Percentiles rank a stretch among this genome's conserved stretches.
phyloP scores from a whole-genome alignment of 768 basidiomycete genomes.

The Mycena kentingensis region DNA sequence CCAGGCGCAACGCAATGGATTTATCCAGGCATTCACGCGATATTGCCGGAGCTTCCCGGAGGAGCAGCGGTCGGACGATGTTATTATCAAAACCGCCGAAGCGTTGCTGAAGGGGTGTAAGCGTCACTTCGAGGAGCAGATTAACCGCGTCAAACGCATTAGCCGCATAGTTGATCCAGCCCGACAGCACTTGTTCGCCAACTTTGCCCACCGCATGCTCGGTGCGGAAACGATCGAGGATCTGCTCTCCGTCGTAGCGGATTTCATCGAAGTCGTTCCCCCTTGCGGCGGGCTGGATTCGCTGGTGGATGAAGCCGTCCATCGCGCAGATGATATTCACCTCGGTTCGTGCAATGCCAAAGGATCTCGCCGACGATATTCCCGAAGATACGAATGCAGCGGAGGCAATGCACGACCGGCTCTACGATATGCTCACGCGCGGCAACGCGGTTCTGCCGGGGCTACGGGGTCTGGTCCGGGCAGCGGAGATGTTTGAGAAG shows the following conservation, averaged over 20 bases:
- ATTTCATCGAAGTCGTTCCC: too few species aligned
- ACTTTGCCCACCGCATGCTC: too few species aligned
- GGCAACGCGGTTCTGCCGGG: not conserved
- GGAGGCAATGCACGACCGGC: not conserved
- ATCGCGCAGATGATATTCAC: not conserved
- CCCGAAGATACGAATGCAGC: not conserved
- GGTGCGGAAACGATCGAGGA: too few species aligned
- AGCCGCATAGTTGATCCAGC: too few species aligned
- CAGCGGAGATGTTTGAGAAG: not conserved
- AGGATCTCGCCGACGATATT: not conserved
- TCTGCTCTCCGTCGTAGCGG: too few species aligned
- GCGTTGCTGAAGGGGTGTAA: too few species aligned
- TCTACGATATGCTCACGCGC: not conserved
- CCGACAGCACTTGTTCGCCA: too few species aligned
- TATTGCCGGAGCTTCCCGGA: not conserved
- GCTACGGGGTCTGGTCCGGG: not conserved
- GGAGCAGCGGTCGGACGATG: not conserved
- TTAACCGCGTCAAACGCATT: too few species aligned
- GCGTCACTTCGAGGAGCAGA: too few species aligned
- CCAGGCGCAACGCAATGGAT: not conserved
- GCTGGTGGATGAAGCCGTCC: too few species aligned
- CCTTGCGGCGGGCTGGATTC: too few species aligned
- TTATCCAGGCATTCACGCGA: not conserved
- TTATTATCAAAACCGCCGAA: too few species aligned
- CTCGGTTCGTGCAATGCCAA: not conserved